Conservation (phyloP, 345 rosid genomes). For the Melaleuca quinquenervia region DNA sequence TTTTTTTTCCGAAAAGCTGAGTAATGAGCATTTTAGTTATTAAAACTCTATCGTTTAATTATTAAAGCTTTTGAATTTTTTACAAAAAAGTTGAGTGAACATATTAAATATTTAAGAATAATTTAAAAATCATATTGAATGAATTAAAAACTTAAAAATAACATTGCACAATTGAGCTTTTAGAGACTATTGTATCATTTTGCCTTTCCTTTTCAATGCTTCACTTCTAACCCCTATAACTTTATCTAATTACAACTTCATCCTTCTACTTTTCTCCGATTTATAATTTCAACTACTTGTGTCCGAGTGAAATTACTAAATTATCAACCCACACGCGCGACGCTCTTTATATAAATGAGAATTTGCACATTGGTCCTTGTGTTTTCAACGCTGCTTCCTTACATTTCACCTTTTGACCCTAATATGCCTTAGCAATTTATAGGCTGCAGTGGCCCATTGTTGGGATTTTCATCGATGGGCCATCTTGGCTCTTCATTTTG, state of each 20-base stretch:
- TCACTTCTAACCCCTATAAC: accelerated
- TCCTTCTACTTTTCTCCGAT: not conserved
- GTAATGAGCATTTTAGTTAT: not conserved
- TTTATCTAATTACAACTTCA: not conserved
- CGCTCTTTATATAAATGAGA: too few species aligned
- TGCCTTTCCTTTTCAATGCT: not conserved
- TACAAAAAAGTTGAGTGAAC: accelerated
- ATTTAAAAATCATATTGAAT: accelerated
- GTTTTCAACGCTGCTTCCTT: too few species aligned
- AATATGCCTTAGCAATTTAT: too few species aligned
- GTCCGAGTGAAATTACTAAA: too few species aligned
- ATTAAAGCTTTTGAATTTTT: accelerated
- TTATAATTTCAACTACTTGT: not conserved
- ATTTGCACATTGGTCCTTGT: too few species aligned
- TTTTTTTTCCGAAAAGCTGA: accelerated
- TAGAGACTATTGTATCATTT: accelerated
- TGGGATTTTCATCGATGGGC: too few species aligned
- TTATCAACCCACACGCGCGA: accelerated
- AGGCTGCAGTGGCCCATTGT: too few species aligned
- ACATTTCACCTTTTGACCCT: too few species aligned
- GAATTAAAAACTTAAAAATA: accelerated
- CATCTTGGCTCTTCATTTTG: too few species aligned
- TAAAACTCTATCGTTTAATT: not conserved
- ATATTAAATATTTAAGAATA: not conserved
- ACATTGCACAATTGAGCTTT: accelerated